phyloP scores from a whole-genome alignment of 495 filamentous ascomycete genomes.

The Halenospora varia region DNA sequence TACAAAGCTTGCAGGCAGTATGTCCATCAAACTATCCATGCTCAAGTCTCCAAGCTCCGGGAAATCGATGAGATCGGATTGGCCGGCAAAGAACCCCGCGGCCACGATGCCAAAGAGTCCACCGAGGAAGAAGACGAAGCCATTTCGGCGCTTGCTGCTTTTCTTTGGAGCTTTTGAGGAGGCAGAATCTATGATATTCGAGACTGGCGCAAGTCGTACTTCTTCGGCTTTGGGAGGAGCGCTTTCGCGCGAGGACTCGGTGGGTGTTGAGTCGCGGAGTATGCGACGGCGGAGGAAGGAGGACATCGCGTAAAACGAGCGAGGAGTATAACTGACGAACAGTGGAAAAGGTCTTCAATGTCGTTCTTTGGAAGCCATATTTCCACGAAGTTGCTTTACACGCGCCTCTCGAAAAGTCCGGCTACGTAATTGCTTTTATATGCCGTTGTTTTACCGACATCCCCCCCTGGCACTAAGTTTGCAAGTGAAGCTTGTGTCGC shows the following conservation, averaged over 20 bases:
- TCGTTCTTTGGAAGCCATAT: background rate
- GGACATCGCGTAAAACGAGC: slow-evolving; percentile 30
- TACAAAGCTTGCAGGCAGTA: slow-evolving; percentile 75
- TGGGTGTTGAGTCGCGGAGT: slow-evolving; percentile 27
- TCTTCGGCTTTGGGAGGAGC: slow-evolving; percentile 42
- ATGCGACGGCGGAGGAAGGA: slow-evolving; percentile 47
- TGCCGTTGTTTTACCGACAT: background rate
- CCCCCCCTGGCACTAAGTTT: too few relatives aligned
- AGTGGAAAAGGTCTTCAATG: too few relatives aligned
- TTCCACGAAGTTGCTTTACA: background rate
- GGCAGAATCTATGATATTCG: slow-evolving; percentile 22
- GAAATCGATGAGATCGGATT: slow-evolving; percentile 78
- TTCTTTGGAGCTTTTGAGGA: slow-evolving; percentile 23
- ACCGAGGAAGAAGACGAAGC: slow-evolving; percentile 77
- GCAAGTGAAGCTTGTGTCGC: too few relatives aligned
- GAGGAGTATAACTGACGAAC: too few relatives aligned
- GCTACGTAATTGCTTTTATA: background rate
- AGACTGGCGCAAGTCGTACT: slow-evolving; percentile 29
- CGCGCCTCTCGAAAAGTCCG: background rate
- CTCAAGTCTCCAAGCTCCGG: slow-evolving; percentile 77
- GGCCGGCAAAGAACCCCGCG: slow-evolving; percentile 80
- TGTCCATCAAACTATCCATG: slow-evolving; percentile 77
- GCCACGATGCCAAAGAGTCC: slow-evolving; percentile 77
- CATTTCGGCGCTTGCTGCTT: slow-evolving; percentile 61
- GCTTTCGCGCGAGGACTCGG: slow-evolving; percentile 28